phyloP scores from a whole-genome alignment of 306 rosid species.

The Argentina anserina region DNA sequence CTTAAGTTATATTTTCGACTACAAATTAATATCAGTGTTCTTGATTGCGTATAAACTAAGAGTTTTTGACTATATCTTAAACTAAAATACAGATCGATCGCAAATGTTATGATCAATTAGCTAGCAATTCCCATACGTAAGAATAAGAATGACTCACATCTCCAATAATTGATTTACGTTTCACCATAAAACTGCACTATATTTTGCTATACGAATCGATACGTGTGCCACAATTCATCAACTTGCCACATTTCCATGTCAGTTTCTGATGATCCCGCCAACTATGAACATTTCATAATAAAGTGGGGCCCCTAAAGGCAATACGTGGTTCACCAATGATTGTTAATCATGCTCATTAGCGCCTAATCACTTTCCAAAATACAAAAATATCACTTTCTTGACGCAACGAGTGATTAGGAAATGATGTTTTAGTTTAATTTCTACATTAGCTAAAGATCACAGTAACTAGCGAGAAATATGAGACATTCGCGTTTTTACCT shows the following conservation, averaged over 20 bases:
- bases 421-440: neutral
- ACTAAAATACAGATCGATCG: neutral
- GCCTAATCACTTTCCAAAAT: neutral
- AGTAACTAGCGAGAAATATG: neutral
- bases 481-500: too few relatives aligned
- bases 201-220: neutral
- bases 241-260: neutral
- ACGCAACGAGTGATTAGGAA: neutral
- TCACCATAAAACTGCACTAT: neutral
- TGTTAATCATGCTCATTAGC: neutral
- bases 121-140: neutral
- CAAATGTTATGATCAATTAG: neutral
- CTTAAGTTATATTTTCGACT: neutral
- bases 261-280: neutral
- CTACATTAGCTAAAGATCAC: neutral
- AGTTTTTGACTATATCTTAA: neutral
- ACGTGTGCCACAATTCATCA: neutral
- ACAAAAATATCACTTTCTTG: neutral
- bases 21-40: neutral
- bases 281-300: neutral
- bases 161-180: constrained; percentile 1
- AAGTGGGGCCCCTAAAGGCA: neutral
- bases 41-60: neutral
- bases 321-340: constrained; percentile 22
- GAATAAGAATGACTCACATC: neutral